Base-by-base conservation (phyloP, 164 flowering plant genomes). In the Saururus chinensis region DNA sequence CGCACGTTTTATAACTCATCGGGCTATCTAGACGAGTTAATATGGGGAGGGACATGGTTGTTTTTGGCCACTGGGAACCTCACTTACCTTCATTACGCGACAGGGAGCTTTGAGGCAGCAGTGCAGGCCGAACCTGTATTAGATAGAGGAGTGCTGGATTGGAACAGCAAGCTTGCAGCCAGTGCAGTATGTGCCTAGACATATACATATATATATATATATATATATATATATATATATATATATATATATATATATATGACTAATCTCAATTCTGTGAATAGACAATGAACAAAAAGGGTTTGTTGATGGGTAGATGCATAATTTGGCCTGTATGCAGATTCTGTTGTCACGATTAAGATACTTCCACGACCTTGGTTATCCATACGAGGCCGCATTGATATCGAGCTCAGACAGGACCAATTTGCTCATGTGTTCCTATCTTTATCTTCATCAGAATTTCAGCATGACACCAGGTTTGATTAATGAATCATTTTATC, bases 1-100 rank as follows among this genome's bases (percentile, higher is more conserved):
- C 73, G 73, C 56, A 56, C 35, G 19, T 81, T 59, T 41, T 87
- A 85, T 60, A 83, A 82, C 61, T 87, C 88, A 19, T 51, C 88
- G 20, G 71, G 80, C 14, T 81, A 70, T 67, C 53, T 56, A 42
- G 88, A 85, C 68, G 95, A 87, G 61, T 55, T 80, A 57, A 70
- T 80, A 10, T 85, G 95, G 95, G 87, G 78, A 60, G 87, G 72
- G 64, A 73, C 78, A 55, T 83, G 89, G 87, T 42, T 83, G 60
- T 85, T 60, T 53, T 76, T 77, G 19, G 87, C 88, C 24, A 87
- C 89, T 1, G 89, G 88, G 7, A 82, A 87, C 56, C 23, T 49
- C 53, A 49, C 75, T 45, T 76, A 87, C 58, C 82, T 81, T 23
- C n/a, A 21, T 14, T 67, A 76, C 62, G 81, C 75, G 7, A 77